A percentile compares a stretch with the other conserved stretches of the same genome.
phyloP scores from a whole-genome alignment of 331 rosid species.

The Stylosanthes scabra region DNA sequence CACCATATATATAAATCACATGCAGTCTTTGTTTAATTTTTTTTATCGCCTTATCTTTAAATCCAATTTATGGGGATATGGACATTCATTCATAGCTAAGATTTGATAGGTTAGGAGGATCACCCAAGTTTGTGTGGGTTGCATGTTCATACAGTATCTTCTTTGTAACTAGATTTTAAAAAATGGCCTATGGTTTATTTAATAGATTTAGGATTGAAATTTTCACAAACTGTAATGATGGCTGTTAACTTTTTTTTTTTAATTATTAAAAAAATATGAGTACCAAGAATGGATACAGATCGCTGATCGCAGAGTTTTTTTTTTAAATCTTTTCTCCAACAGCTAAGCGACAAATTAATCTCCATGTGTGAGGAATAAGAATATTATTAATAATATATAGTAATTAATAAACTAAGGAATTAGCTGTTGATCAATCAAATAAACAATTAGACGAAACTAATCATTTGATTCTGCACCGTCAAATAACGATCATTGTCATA shows the following conservation, averaged over 20 bases:
- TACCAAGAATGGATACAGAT: slow-evolving; percentile 25
- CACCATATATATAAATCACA: slow-evolving; percentile 27
- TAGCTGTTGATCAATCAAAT: slow-evolving; percentile 19
- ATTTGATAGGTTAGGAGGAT: slow-evolving; percentile 45
- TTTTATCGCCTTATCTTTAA: slow-evolving; percentile 10
- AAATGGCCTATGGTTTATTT: neutral
- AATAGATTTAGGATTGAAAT: neutral
- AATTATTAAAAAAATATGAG: slow-evolving; percentile 29
- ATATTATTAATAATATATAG: too few species aligned
- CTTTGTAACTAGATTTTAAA: neutral
- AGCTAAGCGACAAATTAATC: slow-evolving; percentile 43
- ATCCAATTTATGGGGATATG: slow-evolving; percentile 27
- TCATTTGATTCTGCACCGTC: slow-evolving; percentile 22
- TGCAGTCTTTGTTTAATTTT: slow-evolving; percentile 27
- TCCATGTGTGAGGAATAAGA: slow-evolving; percentile 31
- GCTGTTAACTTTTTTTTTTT: slow-evolving; percentile 22
- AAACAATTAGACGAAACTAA: slow-evolving; percentile 24
- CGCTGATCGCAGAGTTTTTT: slow-evolving; percentile 34
- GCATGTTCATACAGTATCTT: slow-evolving; percentile 46
- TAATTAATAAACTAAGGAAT: neutral
- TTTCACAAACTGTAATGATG: slow-evolving; percentile 9
- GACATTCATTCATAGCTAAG: slow-evolving; percentile 20
- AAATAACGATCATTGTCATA: neutral
- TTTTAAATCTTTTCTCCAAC: slow-evolving; percentile 40
- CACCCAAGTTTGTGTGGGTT: slow-evolving; percentile 49